phyloP scores from a whole-genome alignment of 208 protist species.

The Leishmania arabica region DNA sequence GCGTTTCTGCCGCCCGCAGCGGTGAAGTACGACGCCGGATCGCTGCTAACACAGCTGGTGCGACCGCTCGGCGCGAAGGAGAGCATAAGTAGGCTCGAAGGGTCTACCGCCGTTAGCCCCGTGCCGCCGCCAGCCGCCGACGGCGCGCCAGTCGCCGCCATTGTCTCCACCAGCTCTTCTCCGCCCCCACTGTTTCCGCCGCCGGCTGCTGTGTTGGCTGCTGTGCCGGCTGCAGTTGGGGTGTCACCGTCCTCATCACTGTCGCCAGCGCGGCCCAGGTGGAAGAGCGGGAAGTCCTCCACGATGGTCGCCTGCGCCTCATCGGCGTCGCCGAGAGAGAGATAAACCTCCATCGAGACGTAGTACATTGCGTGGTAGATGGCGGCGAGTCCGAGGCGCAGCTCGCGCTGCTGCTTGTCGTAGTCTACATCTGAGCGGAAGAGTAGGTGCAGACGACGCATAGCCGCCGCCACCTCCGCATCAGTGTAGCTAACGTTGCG shows the following conservation, averaged over 20 bases:
- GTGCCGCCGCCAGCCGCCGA: not conserved
- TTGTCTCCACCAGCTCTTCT: not conserved
- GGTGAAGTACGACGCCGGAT: not conserved
- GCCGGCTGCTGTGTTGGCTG: not conserved
- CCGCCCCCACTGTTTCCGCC: not conserved
- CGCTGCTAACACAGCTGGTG: not conserved
- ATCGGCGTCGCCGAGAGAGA: slow-evolving; percentile 51
- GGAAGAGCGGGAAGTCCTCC: slow-evolving; percentile 26
- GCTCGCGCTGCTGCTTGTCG: slow-evolving; percentile 40
- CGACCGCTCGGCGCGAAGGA: not conserved
- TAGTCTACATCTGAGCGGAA: slow-evolving; percentile 52
- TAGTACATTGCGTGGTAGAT: slow-evolving; percentile 64
- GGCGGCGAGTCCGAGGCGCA: slow-evolving; percentile 30
- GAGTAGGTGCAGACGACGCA: slow-evolving; percentile 44
- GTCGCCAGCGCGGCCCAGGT: not conserved
- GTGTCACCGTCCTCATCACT: not conserved
- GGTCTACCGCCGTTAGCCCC: no score
- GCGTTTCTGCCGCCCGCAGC: not conserved
- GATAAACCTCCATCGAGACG: slow-evolving; percentile 60
- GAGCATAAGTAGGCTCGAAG: not conserved
- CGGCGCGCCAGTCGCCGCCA: not conserved
- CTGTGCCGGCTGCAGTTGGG: not conserved
- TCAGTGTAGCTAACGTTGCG: slow-evolving; percentile 56
- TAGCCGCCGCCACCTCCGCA: slow-evolving; percentile 28
- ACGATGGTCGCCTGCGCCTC: slow-evolving; percentile 8